Conservation (phyloP, 495 filamentous ascomycete genomes). For the Aspergillus affinis region DNA sequence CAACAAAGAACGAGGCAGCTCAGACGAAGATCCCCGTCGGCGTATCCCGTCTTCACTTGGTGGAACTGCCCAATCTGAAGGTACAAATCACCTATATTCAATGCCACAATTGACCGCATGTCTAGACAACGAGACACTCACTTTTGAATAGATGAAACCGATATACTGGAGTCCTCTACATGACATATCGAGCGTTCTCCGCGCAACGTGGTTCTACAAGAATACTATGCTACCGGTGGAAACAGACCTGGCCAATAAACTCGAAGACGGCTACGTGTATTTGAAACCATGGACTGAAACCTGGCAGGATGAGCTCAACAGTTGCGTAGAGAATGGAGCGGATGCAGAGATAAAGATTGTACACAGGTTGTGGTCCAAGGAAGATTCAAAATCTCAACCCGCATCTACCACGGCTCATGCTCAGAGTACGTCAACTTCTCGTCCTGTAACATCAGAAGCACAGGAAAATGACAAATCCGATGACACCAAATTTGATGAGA, state of each 20-base stretch:
- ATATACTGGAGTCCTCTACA: constrained; percentile 98
- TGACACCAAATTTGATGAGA: constrained; percentile 27
- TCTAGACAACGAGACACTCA: constrained; percentile 7
- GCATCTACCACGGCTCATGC: constrained; percentile 27
- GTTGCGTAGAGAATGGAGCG: constrained; percentile 85
- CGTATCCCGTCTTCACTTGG: constrained; percentile 67
- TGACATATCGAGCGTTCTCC: constrained; percentile 76
- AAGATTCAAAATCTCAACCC: constrained; percentile 35
- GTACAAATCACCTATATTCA: constrained; percentile 23
- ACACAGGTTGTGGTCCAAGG: constrained; percentile 75
- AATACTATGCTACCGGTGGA: constrained; percentile 92
- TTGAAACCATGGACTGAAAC: constrained; percentile 88
- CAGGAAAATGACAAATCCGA: constrained; percentile 9
- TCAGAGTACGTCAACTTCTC: constrained; percentile 17
- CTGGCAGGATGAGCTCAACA: constrained; percentile 89
- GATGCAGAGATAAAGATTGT: constrained; percentile 88
- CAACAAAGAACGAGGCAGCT: constrained; percentile 15
- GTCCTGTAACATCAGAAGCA: constrained; percentile 11
- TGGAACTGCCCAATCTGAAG: constrained; percentile 52
- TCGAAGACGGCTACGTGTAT: constrained; percentile 84
- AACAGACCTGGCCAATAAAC: constrained; percentile 82
- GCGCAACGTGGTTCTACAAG: constrained; percentile 96
- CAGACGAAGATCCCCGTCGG: constrained; percentile 63
- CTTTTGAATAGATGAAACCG: constrained; percentile 73
- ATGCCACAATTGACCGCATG: background rate